A percentile compares a stretch with the other conserved stretches of the same genome.
These are phyloP conservation scores for Fusarium sublunatum DNA, from an alignment of 2,329 filamentous ascomycete genomes.

Conservation along the genomic window DNA sequence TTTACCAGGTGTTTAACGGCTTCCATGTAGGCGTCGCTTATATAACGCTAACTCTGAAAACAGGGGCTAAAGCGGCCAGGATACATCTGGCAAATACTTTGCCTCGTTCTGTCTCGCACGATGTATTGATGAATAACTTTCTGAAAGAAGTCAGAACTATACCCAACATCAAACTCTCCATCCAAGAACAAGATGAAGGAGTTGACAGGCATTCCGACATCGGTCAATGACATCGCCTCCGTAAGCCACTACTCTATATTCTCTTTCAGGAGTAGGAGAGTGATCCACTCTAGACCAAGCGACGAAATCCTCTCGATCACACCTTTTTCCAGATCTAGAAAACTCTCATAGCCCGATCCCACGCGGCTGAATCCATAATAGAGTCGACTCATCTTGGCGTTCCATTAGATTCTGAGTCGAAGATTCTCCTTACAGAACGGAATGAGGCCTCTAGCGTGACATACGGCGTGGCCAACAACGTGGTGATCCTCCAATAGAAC, in stretches of 20 bases:
- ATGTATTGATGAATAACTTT: background rate
- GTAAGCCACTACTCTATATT: background rate
- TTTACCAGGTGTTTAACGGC: background rate
- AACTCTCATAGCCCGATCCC: too few relatives aligned
- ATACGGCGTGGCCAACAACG: background rate
- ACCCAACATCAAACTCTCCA: background rate
- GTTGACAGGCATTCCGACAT: conserved; percentile 4
- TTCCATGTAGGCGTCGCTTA: background rate
- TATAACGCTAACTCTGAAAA: too few relatives aligned
- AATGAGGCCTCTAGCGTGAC: conserved; percentile 5
- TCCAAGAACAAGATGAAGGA: conserved; percentile 11
- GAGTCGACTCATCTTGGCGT: too few relatives aligned
- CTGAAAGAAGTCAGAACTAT: conserved; percentile 6
- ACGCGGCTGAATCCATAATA: too few relatives aligned
- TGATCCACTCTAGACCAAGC: too few relatives aligned
- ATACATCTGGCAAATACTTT: background rate
- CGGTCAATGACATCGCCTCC: background rate
- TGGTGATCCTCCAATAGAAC: background rate
- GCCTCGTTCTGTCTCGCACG: background rate
- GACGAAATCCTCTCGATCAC: too few relatives aligned
- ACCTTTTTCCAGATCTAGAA: too few relatives aligned
- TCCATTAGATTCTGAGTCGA: background rate
- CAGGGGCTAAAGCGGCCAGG: too few relatives aligned
- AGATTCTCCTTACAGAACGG: conserved; percentile 4
- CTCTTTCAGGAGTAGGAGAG: background rate